Conservation (phyloP, 768 basidiomycete species). For the Paxillus ammoniavirescens region DNA sequence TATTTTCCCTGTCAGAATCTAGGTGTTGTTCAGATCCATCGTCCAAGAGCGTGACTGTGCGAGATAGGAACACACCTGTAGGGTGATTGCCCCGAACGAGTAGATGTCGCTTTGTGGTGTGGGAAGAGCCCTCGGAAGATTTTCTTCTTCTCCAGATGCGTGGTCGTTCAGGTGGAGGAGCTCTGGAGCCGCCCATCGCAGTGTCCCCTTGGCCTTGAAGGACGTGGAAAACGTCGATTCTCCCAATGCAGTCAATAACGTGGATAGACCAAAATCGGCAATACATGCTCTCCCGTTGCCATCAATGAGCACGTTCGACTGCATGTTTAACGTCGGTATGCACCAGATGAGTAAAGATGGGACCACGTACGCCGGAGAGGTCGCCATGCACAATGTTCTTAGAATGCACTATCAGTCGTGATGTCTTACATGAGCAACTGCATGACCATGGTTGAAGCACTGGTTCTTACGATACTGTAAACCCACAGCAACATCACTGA, state of each 20-base stretch:
- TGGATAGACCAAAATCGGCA: conserved; percentile 45
- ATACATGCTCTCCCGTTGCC: conserved; percentile 37
- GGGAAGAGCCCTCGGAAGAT: neutral
- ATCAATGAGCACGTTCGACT: conserved; percentile 43
- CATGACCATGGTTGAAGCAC: neutral
- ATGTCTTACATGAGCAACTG: neutral
- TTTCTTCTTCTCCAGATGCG: neutral
- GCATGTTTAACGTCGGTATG: neutral
- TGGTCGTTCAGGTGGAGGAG: conserved; percentile 22
- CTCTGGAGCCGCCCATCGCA: conserved; percentile 43
- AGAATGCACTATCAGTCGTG: neutral
- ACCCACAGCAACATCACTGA: conserved; percentile 2
- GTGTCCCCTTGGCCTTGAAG: conserved; percentile 29
- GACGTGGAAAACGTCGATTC: conserved; percentile 31
- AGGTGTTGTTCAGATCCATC: no score
- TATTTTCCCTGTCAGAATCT: neutral
- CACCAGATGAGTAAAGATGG: no score
- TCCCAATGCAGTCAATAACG: conserved; percentile 34
- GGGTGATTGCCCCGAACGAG: conserved; percentile 13
- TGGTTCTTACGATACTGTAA: conserved; percentile 2
- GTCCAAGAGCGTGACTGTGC: no score
- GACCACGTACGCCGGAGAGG: conserved; percentile 10
- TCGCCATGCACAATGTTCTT: neutral
- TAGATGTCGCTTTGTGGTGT: conserved; percentile 33
- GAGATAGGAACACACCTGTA: neutral